These are phyloP conservation scores for Candida jianshihensis DNA, from an alignment of 805 yeast species.

Conservation along the genomic window DNA sequence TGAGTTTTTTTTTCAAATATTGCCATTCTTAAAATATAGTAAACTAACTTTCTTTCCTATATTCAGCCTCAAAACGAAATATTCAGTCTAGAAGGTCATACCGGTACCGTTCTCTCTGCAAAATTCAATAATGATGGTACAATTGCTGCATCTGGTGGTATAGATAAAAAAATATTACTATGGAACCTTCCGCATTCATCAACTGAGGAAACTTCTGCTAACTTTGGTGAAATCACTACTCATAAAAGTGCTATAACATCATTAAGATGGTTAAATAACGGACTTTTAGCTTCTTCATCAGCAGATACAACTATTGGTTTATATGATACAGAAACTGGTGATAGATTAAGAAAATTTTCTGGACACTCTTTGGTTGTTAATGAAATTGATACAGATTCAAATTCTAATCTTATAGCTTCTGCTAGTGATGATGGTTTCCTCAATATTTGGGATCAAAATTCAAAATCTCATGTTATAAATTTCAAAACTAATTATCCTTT, in stretches of 20 bases:
- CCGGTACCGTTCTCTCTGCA: conserved; percentile 45
- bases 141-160: conserved; percentile 54
- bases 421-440: conserved; percentile 63
- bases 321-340: conserved; percentile 58
- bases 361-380: conserved; percentile 51
- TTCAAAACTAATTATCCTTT: conserved; percentile 52
- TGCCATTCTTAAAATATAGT: not conserved
- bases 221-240: conserved; percentile 42
- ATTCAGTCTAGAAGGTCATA: conserved; percentile 42
- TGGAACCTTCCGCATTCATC: conserved; percentile 21
- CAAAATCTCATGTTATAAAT: conserved; percentile 34
- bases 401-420: conserved; percentile 34
- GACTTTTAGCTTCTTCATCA: conserved; percentile 42
- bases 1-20: not conserved
- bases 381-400: conserved; percentile 35
- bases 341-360: conserved; percentile 43
- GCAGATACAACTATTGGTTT: conserved; percentile 56
- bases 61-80: conserved; percentile 10
- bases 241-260: conserved; percentile 64
- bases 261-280: conserved; percentile 45
- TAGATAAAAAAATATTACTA: conserved; percentile 39
- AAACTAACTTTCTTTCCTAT: conserved; percentile 1
- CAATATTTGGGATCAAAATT: conserved; percentile 58
- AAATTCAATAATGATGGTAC: conserved; percentile 47
- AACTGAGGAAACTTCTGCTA: conserved; percentile 17